phyloP scores from a whole-genome alignment of 179 eudicot species.

The Spergularia azorica region DNA sequence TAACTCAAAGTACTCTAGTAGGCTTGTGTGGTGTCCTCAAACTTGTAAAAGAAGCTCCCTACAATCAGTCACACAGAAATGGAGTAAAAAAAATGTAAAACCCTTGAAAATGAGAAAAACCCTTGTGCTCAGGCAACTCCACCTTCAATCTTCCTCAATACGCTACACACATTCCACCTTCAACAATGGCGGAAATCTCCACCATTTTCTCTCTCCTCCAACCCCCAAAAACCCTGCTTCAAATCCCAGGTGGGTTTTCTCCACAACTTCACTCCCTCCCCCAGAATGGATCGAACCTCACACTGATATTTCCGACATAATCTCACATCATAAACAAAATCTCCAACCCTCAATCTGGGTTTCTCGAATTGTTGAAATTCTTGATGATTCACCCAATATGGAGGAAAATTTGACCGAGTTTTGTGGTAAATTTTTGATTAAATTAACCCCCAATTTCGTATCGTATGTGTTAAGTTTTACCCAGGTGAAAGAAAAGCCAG shows the following conservation, averaged over 20 bases:
- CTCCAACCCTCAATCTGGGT: slow-evolving; percentile 81
- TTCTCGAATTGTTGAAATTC: slow-evolving; percentile 50
- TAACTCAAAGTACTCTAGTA: no score
- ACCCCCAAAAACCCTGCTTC: slow-evolving; percentile 10
- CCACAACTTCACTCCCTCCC: slow-evolving; percentile 54
- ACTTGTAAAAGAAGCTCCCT: not conserved
- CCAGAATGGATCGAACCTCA: slow-evolving; percentile 93
- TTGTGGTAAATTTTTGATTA: slow-evolving; percentile 64
- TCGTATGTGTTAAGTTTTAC: slow-evolving; percentile 53
- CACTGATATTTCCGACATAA: slow-evolving; percentile 65
- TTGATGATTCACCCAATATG: slow-evolving; percentile 51
- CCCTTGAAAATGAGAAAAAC: slow-evolving; percentile 34
- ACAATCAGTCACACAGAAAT: not conserved
- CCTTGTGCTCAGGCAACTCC: slow-evolving; percentile 19
- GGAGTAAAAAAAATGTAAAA: not conserved
- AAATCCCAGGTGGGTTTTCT: slow-evolving; percentile 14
- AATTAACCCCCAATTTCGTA: slow-evolving; percentile 74
- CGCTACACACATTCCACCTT: slow-evolving; percentile 7
- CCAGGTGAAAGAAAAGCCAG: slow-evolving; percentile 38
- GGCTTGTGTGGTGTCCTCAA: no score
- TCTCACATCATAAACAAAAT: slow-evolving; percentile 38
- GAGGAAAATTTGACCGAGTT: slow-evolving; percentile 54
- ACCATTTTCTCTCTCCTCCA: slow-evolving; percentile 21
- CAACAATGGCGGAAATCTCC: slow-evolving; percentile 26
- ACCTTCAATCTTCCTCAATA: slow-evolving; percentile 14